phyloP scores from a whole-genome alignment of 306 rosid genomes.

The Pyrus pyrifolia region DNA sequence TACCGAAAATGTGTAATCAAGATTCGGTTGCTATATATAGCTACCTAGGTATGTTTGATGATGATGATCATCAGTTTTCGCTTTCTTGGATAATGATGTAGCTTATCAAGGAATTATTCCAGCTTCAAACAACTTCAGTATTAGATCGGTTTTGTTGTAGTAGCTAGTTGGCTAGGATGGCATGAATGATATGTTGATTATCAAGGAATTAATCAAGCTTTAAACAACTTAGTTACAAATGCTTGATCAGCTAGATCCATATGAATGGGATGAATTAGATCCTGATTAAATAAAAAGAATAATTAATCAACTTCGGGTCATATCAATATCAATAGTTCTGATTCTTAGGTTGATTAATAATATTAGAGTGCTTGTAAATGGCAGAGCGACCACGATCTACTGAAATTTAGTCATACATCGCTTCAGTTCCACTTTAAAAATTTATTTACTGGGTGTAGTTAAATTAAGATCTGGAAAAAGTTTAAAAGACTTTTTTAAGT shows the following conservation, averaged over 20 bases:
- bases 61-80: not conserved
- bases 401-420: not conserved
- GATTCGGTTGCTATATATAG: constrained; percentile 1
- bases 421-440: not conserved
- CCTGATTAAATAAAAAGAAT: not conserved
- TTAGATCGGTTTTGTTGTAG: not conserved
- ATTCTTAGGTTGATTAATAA: not conserved
- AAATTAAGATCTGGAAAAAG: too few species aligned
- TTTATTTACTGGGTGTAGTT: too few species aligned
- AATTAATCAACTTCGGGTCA: not conserved
- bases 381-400: not conserved
- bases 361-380: not conserved
- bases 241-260: not conserved
- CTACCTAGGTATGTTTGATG: not conserved
- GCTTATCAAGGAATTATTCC: not conserved
- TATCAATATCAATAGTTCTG: not conserved
- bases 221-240: not conserved
- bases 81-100: not conserved
- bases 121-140: not conserved
- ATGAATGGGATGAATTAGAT: not conserved
- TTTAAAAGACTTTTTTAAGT: too few species aligned
- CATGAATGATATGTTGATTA: constrained; percentile 2
- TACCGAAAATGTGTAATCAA: constrained; percentile 23
- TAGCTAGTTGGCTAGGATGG: not conserved
- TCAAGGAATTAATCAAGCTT: not conserved